Conservation (phyloP, 2,329 filamentous ascomycete species). For the Cryphonectria nitschkei region DNA sequence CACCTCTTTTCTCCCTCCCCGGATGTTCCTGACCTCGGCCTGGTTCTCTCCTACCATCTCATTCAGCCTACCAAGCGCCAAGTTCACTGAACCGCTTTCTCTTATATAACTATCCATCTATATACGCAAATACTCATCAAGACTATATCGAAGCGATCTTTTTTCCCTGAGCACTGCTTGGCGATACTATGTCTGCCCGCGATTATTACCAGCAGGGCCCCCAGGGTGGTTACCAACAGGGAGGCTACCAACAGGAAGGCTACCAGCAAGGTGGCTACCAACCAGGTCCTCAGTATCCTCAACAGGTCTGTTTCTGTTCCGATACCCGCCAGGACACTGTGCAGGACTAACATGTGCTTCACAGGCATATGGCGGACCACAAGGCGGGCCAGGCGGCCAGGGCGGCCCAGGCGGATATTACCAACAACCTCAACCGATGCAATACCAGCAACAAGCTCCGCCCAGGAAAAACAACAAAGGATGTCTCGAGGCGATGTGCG, state of each 20-base stretch:
- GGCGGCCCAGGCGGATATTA: conserved; percentile 42
- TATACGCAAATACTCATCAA: background rate
- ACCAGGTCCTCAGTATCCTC: conserved; percentile 47
- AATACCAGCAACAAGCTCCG: conserved; percentile 49
- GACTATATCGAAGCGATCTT: background rate
- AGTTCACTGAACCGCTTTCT: conserved; percentile 13
- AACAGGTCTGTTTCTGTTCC: conserved; percentile 42
- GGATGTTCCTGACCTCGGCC: background rate
- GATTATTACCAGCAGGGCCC: conserved; percentile 43
- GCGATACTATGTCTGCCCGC: conserved; percentile 40
- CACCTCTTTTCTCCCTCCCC: background rate
- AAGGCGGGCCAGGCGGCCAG: conserved; percentile 31
- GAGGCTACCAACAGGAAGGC: conserved; percentile 23
- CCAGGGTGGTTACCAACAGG: conserved; percentile 28
- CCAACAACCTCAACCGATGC: conserved; percentile 49
- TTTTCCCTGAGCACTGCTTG: conserved; percentile 1
- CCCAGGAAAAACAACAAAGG: conserved; percentile 40
- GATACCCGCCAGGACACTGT: conserved; percentile 13
- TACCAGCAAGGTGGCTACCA: conserved; percentile 35
- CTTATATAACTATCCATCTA: conserved; percentile 2
- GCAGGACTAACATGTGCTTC: conserved; percentile 22
- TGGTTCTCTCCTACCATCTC: conserved; percentile 13
- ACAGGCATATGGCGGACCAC: conserved; percentile 42
- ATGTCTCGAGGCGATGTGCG: conserved; percentile 51
- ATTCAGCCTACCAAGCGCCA: conserved; percentile 21